phyloP scores from a whole-genome alignment of 257 asterid species.

The Solanum gandarillasii region DNA sequence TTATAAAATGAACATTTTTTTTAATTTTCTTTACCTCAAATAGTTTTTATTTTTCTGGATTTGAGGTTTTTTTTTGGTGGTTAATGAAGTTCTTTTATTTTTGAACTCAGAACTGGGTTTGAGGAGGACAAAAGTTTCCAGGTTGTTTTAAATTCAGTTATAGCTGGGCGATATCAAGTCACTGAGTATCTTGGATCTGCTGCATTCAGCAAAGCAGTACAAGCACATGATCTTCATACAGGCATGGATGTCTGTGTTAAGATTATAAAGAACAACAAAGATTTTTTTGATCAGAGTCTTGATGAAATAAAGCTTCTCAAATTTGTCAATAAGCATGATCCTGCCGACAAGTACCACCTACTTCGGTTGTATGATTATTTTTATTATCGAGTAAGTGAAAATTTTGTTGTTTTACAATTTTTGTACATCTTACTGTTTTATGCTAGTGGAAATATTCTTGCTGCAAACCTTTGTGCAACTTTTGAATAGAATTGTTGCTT shows the following conservation, averaged over 20 bases:
- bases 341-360: constrained; percentile 19
- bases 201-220: constrained; percentile 25
- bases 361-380: constrained; percentile 23
- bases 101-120: constrained; percentile 15
- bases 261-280: constrained; percentile 22
- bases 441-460: not conserved
- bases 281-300: constrained; percentile 24
- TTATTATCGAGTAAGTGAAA: constrained; percentile 15
- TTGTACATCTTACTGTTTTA: not conserved
- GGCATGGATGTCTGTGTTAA: constrained; percentile 24
- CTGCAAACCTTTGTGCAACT: not conserved
- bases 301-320: constrained; percentile 24
- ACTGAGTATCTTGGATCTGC: constrained; percentile 27
- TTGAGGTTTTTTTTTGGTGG: not conserved
- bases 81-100: not conserved
- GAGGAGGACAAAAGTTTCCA: constrained; percentile 24
- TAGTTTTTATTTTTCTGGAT: not conserved
- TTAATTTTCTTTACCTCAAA: not conserved
- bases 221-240: constrained; percentile 25
- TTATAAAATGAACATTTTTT: not conserved
- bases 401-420: not conserved
- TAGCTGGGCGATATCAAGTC: constrained; percentile 23
- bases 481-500: not conserved
- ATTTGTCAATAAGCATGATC: constrained; percentile 24
- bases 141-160: constrained; percentile 16